Percentiles rank a stretch among this genome's conserved stretches.
Conservation (phyloP, 2,329 filamentous ascomycete species). For the Colletotrichum aenigma region DNA sequence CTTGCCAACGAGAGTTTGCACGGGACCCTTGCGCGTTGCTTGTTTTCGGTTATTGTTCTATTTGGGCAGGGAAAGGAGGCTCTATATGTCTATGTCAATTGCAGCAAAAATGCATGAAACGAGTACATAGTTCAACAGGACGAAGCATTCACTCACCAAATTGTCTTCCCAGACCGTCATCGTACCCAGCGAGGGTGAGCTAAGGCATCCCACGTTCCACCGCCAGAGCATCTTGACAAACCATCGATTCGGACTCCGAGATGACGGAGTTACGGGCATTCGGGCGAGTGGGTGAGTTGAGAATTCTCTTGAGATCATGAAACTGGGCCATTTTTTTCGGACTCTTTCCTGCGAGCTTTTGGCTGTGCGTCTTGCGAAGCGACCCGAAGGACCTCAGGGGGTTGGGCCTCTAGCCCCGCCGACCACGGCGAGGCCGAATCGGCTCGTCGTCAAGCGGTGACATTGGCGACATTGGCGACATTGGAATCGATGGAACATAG, state of each 20-base stretch:
- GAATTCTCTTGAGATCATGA: background rate
- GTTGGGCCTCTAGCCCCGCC: background rate
- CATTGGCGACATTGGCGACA: background rate
- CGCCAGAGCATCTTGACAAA: background rate
- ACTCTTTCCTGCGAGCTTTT: background rate
- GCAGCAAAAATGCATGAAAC: constrained; percentile 1
- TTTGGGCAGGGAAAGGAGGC: constrained; percentile 2
- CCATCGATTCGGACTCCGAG: constrained; percentile 3
- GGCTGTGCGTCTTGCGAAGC: background rate
- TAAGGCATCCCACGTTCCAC: background rate
- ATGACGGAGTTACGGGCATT: background rate
- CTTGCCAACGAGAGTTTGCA: constrained; percentile 1
- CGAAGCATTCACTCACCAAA: constrained; percentile 14
- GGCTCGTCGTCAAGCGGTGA: background rate
- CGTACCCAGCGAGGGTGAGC: background rate
- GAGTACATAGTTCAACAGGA: constrained; percentile 16
- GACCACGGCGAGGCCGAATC: background rate
- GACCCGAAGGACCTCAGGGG: background rate
- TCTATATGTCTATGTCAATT: constrained; percentile 11
- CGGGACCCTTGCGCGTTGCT: constrained; percentile 3
- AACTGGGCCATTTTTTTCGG: background rate
- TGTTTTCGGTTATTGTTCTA: background rate
- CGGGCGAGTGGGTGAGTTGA: background rate
- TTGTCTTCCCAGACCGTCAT: background rate
- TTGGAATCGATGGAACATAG: background rate